Evolutionary conservation across 1,284 basidiomycete genomes (phyloP).

Genomic region (Tilletiaria anomala): DNA sequence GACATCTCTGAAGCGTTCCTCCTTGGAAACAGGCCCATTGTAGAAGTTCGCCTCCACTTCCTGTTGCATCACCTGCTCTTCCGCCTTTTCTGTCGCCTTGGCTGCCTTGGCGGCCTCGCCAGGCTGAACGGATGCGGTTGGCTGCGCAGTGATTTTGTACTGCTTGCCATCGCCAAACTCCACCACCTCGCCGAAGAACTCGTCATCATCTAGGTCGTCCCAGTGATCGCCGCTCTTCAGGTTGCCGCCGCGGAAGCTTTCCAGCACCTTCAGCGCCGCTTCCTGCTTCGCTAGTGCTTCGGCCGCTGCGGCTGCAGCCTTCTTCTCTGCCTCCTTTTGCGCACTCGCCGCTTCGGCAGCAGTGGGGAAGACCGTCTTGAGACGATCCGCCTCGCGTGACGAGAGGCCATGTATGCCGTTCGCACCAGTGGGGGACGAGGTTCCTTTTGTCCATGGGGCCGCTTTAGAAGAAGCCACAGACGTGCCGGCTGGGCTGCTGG

Average conservation of each 20-base stretch:
- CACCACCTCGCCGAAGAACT: conserved; percentile 25
- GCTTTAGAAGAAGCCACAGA: no score
- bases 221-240: conserved; percentile 30
- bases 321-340: no score
- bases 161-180: conserved; percentile 37
- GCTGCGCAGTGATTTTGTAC: conserved; percentile 26
- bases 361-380: no score
- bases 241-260: conserved; percentile 29
- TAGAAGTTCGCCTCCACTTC: background rate
- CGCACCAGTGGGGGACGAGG: no score
- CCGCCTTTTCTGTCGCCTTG: conserved; percentile 8
- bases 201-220: conserved; percentile 31
- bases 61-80: conserved; percentile 3
- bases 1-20: conserved; percentile 32
- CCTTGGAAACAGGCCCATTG: conserved; percentile 15
- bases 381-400: no score
- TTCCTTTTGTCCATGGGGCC: no score
- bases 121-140: no score
- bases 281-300: conserved; percentile 21
- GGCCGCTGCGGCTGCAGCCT: conserved; percentile 22
- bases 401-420: no score
- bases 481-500: no score
- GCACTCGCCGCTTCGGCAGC: no score
- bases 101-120: conserved; percentile 1
- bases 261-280: conserved; percentile 20